Conservation (phyloP, 2,329 filamentous ascomycete species). For the Alternaria rosae region DNA sequence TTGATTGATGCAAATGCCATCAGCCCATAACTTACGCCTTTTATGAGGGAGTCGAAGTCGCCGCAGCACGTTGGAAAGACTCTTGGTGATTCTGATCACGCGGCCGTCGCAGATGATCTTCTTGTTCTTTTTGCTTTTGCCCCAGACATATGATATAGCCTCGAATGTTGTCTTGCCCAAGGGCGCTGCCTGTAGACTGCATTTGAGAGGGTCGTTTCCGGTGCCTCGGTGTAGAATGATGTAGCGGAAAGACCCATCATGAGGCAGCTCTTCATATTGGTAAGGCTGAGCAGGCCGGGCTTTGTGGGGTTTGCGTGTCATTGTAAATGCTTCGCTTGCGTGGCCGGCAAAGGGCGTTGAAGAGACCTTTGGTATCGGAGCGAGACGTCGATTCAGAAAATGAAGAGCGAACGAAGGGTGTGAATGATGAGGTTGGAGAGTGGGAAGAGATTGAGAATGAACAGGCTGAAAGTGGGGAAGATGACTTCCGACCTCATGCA, state of each 20-base stretch:
- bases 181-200: constrained; percentile 11
- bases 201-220: constrained; percentile 6
- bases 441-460: background rate
- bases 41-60: constrained; percentile 5
- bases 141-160: constrained; percentile 24
- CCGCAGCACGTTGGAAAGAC: constrained; percentile 12
- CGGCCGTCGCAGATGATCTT: constrained; percentile 11
- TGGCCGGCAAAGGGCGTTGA: background rate
- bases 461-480: background rate
- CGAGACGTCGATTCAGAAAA: background rate
- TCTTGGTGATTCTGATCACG: constrained; percentile 10
- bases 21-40: constrained; percentile 19
- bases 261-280: constrained; percentile 9
- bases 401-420: background rate
- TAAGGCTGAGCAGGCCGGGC: background rate
- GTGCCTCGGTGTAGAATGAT: constrained; percentile 6
- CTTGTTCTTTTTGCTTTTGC: constrained; percentile 6
- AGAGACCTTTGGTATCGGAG: background rate
- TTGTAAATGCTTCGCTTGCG: background rate
- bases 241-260: constrained; percentile 5
- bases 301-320: background rate
- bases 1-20: constrained; percentile 26
- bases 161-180: constrained; percentile 14
- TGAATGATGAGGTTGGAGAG: too few relatives aligned
- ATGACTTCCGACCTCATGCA: background rate